Evolutionary conservation across 129 eudicot genomes (phyloP).

Genomic region (Arctium lappa): DNA sequence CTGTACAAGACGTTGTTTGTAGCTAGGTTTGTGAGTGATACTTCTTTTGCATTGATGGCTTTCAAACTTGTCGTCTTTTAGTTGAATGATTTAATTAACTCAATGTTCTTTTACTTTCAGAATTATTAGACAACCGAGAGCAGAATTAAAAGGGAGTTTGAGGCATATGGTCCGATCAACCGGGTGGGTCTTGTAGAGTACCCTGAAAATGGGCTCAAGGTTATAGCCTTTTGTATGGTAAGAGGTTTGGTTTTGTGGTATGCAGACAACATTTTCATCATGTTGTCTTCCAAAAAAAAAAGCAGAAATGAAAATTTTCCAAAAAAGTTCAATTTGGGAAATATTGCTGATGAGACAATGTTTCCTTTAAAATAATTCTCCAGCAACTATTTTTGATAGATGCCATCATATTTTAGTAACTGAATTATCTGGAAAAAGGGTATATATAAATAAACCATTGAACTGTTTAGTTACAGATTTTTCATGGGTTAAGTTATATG

Average conservation of each 20-base stretch:
- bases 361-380: neutral
- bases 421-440: neutral
- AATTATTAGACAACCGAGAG: slow-evolving; percentile 97
- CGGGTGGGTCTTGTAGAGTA: slow-evolving; percentile 92
- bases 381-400: slow-evolving; percentile 4
- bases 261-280: slow-evolving; percentile 6
- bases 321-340: neutral
- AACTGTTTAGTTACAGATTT: neutral
- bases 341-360: neutral
- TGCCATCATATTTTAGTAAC: neutral
- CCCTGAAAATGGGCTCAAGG: slow-evolving; percentile 65
- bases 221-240: slow-evolving; percentile 81
- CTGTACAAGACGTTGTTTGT: slow-evolving; percentile 94
- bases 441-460: neutral
- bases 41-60: neutral
- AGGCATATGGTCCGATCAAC: slow-evolving; percentile 98
- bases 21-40: slow-evolving; percentile 75
- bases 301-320: neutral
- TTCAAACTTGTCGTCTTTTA: slow-evolving; percentile 4
- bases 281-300: slow-evolving; percentile 16
- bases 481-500: neutral
- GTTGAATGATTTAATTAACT: neutral
- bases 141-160: slow-evolving; percentile 99
- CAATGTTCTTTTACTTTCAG: slow-evolving; percentile 40
- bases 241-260: slow-evolving; percentile 48